phyloP scores from a whole-genome alignment of 108 stramenopile species.

The Fragilaria crotonensis region DNA sequence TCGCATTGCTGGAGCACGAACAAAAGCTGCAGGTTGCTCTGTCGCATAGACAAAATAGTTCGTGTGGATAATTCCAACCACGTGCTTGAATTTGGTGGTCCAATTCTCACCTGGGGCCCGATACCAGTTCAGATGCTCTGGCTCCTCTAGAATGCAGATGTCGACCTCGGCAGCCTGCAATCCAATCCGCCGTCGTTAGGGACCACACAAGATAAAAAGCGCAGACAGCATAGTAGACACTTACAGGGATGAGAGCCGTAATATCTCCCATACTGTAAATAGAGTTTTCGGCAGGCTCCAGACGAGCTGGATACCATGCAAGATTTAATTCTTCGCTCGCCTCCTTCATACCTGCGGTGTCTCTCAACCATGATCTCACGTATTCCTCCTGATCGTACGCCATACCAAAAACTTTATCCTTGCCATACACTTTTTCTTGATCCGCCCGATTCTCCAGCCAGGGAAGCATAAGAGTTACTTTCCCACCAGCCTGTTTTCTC shows the following conservation, averaged over 20 bases:
- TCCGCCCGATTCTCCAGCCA: slow-evolving; percentile 81
- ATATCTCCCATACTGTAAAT: slow-evolving; percentile 87
- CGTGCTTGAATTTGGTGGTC: slow-evolving; percentile 77
- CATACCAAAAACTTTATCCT: slow-evolving; percentile 33
- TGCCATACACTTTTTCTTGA: slow-evolving; percentile 43
- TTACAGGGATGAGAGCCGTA: slow-evolving; percentile 26
- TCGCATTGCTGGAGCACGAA: slow-evolving; percentile 67
- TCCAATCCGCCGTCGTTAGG: slow-evolving; percentile 11
- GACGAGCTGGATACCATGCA: slow-evolving; percentile 62
- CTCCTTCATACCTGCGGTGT: slow-evolving; percentile 59
- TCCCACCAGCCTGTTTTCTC: slow-evolving; percentile 21
- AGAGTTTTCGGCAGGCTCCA: slow-evolving; percentile 55
- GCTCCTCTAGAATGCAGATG: slow-evolving; percentile 83
- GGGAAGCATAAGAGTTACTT: slow-evolving; percentile 76
- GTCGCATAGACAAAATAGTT: slow-evolving; percentile 55
- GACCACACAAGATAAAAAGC: not conserved
- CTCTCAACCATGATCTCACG: slow-evolving; percentile 59
- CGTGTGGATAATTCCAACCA: slow-evolving; percentile 84
- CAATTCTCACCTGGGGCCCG: slow-evolving; percentile 78
- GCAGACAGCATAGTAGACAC: slow-evolving; percentile 15
- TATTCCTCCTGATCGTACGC: slow-evolving; percentile 68
- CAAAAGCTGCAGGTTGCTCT: slow-evolving; percentile 34
- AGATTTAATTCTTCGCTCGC: slow-evolving; percentile 39
- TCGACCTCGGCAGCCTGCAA: slow-evolving; percentile 21
- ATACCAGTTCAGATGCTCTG: slow-evolving; percentile 89